These are phyloP conservation scores for Trypanosoma lewisi DNA, from an alignment of 208 protist genomes.

Conservation along the genomic window DNA sequence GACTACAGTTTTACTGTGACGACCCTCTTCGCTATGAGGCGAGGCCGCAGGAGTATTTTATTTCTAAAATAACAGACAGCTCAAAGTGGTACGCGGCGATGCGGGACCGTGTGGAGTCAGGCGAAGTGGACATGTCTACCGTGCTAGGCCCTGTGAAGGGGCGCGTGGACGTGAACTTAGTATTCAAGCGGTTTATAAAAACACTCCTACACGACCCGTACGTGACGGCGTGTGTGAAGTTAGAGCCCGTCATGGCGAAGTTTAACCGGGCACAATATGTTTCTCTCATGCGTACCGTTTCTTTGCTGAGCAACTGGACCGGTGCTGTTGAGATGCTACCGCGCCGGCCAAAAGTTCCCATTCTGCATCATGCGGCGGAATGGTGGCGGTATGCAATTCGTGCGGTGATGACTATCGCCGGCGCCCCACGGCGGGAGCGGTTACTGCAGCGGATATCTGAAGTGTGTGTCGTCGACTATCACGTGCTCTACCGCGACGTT, in stretches of 20 bases:
- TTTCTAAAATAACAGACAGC: slow-evolving; percentile 53
- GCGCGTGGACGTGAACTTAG: slow-evolving; percentile 51
- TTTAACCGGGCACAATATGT: slow-evolving; percentile 82
- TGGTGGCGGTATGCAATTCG: slow-evolving; percentile 81
- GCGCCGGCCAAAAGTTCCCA: slow-evolving; percentile 44
- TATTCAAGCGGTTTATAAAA: slow-evolving; percentile 71
- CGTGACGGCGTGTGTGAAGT: slow-evolving; percentile 39
- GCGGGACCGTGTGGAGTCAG: slow-evolving; percentile 59
- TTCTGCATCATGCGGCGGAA: slow-evolving; percentile 47
- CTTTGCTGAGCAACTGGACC: slow-evolving; percentile 54
- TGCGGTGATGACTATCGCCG: slow-evolving; percentile 39
- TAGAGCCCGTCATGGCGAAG: slow-evolving; percentile 63
- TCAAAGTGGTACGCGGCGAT: slow-evolving; percentile 74
- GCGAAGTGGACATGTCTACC: slow-evolving; percentile 60
- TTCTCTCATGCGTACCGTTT: slow-evolving; percentile 50
- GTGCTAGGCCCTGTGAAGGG: slow-evolving; percentile 78
- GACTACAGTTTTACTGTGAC: slow-evolving; percentile 87
- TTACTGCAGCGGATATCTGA: slow-evolving; percentile 63
- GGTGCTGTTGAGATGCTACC: slow-evolving; percentile 34
- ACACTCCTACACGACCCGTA: slow-evolving; percentile 64
- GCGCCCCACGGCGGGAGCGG: slow-evolving; percentile 37
- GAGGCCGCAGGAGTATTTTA: slow-evolving; percentile 12
- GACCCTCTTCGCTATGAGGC: slow-evolving; percentile 43
- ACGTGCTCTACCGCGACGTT: slow-evolving; percentile 70
- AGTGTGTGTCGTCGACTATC: slow-evolving; percentile 63